These are phyloP conservation scores for Eimeria sp. DNA, from an alignment of 169 alveolate species.

Conservation along the genomic window DNA sequence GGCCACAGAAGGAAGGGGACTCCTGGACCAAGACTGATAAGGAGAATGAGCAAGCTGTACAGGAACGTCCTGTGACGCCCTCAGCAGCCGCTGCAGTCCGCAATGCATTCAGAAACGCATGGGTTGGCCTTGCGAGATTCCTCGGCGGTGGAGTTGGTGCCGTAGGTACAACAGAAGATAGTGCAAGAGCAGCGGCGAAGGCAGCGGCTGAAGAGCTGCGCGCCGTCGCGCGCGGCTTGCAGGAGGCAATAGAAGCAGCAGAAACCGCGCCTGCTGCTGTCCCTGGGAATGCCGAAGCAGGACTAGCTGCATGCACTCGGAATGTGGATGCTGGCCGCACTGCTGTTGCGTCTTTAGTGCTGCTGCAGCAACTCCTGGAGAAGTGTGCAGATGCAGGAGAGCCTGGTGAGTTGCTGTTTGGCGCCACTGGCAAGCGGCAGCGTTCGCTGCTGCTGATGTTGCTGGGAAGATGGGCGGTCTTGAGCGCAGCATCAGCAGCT, in stretches of 20 bases:
- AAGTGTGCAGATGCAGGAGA: constrained; percentile 32
- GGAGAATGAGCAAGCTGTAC: background rate
- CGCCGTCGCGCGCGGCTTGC: background rate
- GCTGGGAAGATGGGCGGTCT: constrained; percentile 79
- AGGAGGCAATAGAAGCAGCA: background rate
- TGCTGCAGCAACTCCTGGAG: constrained; percentile 43
- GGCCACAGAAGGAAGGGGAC: background rate
- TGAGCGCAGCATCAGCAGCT: constrained; percentile 55
- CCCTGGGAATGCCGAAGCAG: constrained; percentile 9
- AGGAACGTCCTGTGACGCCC: background rate
- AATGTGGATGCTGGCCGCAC: constrained; percentile 8
- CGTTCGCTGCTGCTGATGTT: constrained; percentile 72
- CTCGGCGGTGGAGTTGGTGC: constrained; percentile 7
- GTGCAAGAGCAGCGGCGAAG: constrained; percentile 18
- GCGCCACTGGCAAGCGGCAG: constrained; percentile 42
- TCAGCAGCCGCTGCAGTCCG: constrained; percentile 40
- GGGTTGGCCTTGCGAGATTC: constrained; percentile 49
- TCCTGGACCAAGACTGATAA: background rate
- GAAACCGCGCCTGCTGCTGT: background rate
- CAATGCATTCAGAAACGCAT: background rate
- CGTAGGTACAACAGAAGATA: background rate
- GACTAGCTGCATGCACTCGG: background rate
- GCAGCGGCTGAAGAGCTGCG: constrained; percentile 62
- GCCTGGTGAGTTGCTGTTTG: constrained; percentile 39
- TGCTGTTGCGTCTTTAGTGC: constrained; percentile 26